These are phyloP conservation scores for Coemansia sp. DNA, from an alignment of 192 early-diverging fungal species.

Conservation along the genomic window DNA sequence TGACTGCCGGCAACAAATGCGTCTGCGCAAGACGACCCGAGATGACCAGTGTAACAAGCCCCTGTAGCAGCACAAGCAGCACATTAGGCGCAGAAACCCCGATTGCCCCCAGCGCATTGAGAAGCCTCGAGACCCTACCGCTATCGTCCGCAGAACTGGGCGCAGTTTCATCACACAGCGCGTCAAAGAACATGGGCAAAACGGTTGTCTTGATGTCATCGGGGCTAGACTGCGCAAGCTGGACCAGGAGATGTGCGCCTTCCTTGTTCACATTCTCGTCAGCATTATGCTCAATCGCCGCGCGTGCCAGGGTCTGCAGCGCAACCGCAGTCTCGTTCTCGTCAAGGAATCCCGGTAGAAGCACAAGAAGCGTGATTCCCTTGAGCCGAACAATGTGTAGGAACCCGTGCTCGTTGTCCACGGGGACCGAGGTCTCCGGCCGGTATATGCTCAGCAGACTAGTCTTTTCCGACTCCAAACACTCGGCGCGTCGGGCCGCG, in stretches of 20 bases:
- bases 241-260: slow-evolving; percentile 46
- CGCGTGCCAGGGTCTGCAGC: slow-evolving; percentile 39
- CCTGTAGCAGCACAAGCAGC: slow-evolving; percentile 27
- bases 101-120: slow-evolving; percentile 48
- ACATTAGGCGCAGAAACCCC: slow-evolving; percentile 28
- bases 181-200: slow-evolving; percentile 46
- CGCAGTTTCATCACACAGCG: slow-evolving; percentile 33
- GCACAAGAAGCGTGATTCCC: slow-evolving; percentile 67
- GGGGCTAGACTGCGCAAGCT: slow-evolving; percentile 43
- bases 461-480: slow-evolving; percentile 72
- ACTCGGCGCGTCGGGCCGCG: slow-evolving; percentile 31
- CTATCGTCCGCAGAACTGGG: neutral
- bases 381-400: slow-evolving; percentile 70
- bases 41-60: slow-evolving; percentile 18
- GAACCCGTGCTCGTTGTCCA: slow-evolving; percentile 71
- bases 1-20: slow-evolving; percentile 16
- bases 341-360: slow-evolving; percentile 59
- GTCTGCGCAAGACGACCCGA: slow-evolving; percentile 18
- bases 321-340: slow-evolving; percentile 57
- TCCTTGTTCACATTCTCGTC: slow-evolving; percentile 57
- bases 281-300: slow-evolving; percentile 47
- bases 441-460: slow-evolving; percentile 75
- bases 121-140: slow-evolving; percentile 37
- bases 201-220: slow-evolving; percentile 28
- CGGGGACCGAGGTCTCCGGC: slow-evolving; percentile 60